These are phyloP conservation scores for Euphorbia celastroides DNA, from an alignment of 441 rosid species.

Conservation along the genomic window DNA sequence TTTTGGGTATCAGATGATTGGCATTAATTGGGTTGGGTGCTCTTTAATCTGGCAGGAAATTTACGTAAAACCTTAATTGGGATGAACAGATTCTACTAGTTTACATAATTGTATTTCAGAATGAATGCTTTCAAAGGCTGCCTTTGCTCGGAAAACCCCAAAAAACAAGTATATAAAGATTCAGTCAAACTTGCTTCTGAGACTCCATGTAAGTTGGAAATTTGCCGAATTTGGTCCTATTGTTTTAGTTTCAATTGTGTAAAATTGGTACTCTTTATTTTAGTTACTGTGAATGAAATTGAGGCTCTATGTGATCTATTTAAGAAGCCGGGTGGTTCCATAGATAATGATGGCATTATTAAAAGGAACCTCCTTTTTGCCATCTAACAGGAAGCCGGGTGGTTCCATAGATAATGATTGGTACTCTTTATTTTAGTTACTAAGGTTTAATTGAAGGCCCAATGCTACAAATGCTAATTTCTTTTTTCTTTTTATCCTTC, in stretches of 20 bases:
- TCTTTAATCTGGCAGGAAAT: slow-evolving; percentile 19
- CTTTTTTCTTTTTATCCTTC: neutral
- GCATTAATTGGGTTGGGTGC: neutral
- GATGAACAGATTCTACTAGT: neutral
- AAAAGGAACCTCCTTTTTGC: slow-evolving; percentile 36
- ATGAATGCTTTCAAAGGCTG: slow-evolving; percentile 45
- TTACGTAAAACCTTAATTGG: neutral
- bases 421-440: too few relatives aligned
- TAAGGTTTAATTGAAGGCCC: slow-evolving; percentile 6
- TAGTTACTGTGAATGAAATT: slow-evolving; percentile 64
- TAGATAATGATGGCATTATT: slow-evolving; percentile 44
- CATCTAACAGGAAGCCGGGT: too few relatives aligned
- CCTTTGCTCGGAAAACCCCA: slow-evolving; percentile 35
- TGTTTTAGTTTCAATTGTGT: neutral
- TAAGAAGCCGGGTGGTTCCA: slow-evolving; percentile 56
- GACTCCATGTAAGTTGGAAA: slow-evolving; percentile 49
- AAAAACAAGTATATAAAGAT: slow-evolving; percentile 27
- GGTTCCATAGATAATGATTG: too few relatives aligned
- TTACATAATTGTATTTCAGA: slow-evolving; percentile 5
- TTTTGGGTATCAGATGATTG: neutral
- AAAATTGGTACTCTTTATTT: neutral
- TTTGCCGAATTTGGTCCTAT: neutral
- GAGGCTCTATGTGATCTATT: slow-evolving; percentile 59
- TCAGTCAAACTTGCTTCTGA: slow-evolving; percentile 48
- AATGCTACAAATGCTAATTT: slow-evolving; percentile 1